A percentile compares a stretch with the other conserved stretches of the same genome.
Evolutionary conservation across 139 green algal species (phyloP).

Genomic region (Chlorella sorokiniana): DNA sequence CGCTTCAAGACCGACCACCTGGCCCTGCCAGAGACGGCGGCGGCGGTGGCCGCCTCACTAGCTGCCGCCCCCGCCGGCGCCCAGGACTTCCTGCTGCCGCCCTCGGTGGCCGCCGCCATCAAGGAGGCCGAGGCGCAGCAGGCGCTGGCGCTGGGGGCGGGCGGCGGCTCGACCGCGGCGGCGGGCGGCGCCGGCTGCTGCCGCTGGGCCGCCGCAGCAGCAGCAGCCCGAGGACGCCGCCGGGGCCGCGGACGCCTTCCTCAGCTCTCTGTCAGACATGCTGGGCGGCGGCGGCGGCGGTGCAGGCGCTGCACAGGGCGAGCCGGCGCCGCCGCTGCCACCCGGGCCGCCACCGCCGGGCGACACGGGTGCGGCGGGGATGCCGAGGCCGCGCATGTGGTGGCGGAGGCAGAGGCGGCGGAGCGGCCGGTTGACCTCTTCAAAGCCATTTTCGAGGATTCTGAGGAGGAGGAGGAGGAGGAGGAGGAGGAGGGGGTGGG

Average conservation of each 20-base stretch:
- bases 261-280: slow-evolving; percentile 46
- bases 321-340: background rate
- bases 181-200: slow-evolving; percentile 15
- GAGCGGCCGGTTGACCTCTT: slow-evolving; percentile 82
- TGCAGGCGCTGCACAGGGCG: background rate
- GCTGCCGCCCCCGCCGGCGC: slow-evolving; percentile 7
- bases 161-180: slow-evolving; percentile 15
- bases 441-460: slow-evolving; percentile 85
- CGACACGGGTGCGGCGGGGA: background rate
- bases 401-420: background rate
- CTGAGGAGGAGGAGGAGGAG: slow-evolving; percentile 54
- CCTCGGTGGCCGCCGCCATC: slow-evolving; percentile 11
- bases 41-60: slow-evolving; percentile 29
- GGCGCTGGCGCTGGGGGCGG: slow-evolving; percentile 14
- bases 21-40: slow-evolving; percentile 66
- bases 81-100: slow-evolving; percentile 12
- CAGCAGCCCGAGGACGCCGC: slow-evolving; percentile 23
- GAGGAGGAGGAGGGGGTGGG: slow-evolving; percentile 41
- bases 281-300: background rate
- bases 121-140: slow-evolving; percentile 19
- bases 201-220: background rate
- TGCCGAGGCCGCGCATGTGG: background rate
- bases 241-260: slow-evolving; percentile 46
- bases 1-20: slow-evolving; percentile 72
- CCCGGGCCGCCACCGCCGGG: background rate